Base-by-base conservation (phyloP, 148 eudicot genomes). In the Rhododendron griersonianum region DNA sequence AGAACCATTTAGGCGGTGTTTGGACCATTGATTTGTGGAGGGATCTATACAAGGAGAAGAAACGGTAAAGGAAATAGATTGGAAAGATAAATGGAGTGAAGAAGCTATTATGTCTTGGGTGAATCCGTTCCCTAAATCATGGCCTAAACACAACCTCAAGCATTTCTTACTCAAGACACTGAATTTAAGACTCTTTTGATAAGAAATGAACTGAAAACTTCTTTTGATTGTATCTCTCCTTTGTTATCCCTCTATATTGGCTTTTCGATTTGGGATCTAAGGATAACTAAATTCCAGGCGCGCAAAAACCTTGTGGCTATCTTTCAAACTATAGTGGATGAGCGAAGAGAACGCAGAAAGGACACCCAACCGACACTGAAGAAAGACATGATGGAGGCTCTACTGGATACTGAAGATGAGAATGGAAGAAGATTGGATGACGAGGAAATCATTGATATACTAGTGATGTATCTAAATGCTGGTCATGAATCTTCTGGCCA, bases 401-500 rank as follows among this genome's bases (percentile, higher is more conserved):
- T 95, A 41, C 50, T 97, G 71, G 93, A 94, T 8, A 93, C 87
- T 73, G 91, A 90, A 86, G 99, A 95, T 86, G 98, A 94, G 63
- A 88, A 92, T 37, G 98, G 99, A 23, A 91, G 92, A 80, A 93
- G 77, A 81, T 88, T 97, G 78, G 91, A 88, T 3, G 98, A 97
- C 69, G 95, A 94, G 75, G 98, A 97, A 85, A 94, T 97, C 41
- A 97, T 93, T 18, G 99, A 97, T 88, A 57, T 93, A 23, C 85
- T 97, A 71, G 83, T 97, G 11, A 94, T 95, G 98, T 97, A 97
- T 90, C 87, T 95, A 71, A 97, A 97, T 90, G 99, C 98, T 16
- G 98, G 98, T 61, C 99, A 97, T 91, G 98, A 97, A 91, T 95
- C 99, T 45, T 97, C 99, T 1, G 99, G 94, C 80, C 98, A 97